Conservation (phyloP, 164 flowering plant species). For the Kalanchoe fedtschenkoi region DNA sequence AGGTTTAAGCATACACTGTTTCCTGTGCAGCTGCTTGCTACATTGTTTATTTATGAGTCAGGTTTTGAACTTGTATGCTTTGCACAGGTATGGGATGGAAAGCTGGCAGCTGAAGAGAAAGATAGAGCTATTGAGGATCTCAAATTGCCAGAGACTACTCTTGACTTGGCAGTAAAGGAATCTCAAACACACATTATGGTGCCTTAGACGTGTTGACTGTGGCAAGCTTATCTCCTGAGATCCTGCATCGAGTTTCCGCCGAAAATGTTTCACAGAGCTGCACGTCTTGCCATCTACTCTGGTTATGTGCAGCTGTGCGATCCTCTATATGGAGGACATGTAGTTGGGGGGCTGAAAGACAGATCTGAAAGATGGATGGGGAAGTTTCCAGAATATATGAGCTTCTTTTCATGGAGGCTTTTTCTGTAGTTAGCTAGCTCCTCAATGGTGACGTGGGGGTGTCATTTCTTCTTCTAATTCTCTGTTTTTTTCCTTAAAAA, state of each 20-base stretch:
- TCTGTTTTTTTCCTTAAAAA: no score
- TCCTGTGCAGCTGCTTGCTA: neutral
- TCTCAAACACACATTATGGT: neutral
- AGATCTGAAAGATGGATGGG: neutral
- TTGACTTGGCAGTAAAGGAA: slow-evolving; percentile 21
- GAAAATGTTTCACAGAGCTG: neutral
- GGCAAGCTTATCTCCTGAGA: neutral
- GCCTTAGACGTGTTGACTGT: no score
- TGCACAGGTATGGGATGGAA: slow-evolving; percentile 57
- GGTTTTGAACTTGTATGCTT: neutral
- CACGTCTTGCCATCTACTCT: neutral
- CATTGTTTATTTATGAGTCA: neutral
- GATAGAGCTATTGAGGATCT: slow-evolving; percentile 21
- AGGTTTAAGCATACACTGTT: slow-evolving; percentile 20
- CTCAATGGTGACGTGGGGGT: neutral
- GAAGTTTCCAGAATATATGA: neutral
- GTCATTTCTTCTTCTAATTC: neutral
- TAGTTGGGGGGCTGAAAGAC: neutral
- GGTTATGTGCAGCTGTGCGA: neutral
- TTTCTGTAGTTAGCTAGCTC: slow-evolving; percentile 1
- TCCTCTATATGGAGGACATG: neutral
- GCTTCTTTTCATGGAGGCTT: neutral
- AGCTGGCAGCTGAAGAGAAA: slow-evolving; percentile 27
- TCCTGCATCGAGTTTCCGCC: neutral
- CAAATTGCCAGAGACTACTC: slow-evolving; percentile 18